Evolutionary conservation across 371 early-diverging fungal species (phyloP), one percentile per base, ranked within the genome.

Genomic region (Mucor lusitanicus): DNA sequence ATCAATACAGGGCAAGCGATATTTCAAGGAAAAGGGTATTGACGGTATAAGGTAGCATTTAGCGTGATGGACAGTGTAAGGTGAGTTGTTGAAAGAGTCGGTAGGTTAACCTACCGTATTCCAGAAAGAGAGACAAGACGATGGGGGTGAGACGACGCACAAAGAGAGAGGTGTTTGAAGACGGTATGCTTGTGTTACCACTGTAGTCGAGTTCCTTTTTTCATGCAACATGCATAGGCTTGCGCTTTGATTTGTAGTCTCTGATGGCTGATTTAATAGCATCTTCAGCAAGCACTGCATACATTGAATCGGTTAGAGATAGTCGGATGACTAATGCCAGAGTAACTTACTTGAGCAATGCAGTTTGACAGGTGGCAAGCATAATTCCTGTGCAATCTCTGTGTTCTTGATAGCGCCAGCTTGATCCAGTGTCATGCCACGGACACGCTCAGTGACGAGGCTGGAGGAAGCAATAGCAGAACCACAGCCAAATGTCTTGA

Each of bases 401-500:
- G 94, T 95, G 75, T 99, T 99, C 73, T 92, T 97, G 73, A 99
- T 95, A 75, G 92, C 85, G 23, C 91, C 82, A 12, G 97, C 97
- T 68, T 99, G 97, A 59, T 91, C 90, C 25, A 99, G 80, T 44
- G 88, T 92, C 88, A 97, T 85, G 7, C 98, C 98, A 64, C 95
- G 92, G 50, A 99, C 95, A 75, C 92, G 90, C 79, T 98, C 98
- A 8, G 98, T 95, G 73, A 95, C 97, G 48, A 95, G 89, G 42
- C 92, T 92, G 25, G 94, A 94, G 28, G 95, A 94, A 9, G 99
- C 99, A 70, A 99, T 99, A 55, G 99, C 99, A 30, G 94, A 94
- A 59, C 99, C 99, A 74, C 99, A 99, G n/a, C 99, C 99, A 85
- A 98, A 99, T 1, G 99, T 99, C 84, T 98, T 99, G 86, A 99